Conservation (phyloP, 495 filamentous ascomycete species). For the Podospora australis region DNA sequence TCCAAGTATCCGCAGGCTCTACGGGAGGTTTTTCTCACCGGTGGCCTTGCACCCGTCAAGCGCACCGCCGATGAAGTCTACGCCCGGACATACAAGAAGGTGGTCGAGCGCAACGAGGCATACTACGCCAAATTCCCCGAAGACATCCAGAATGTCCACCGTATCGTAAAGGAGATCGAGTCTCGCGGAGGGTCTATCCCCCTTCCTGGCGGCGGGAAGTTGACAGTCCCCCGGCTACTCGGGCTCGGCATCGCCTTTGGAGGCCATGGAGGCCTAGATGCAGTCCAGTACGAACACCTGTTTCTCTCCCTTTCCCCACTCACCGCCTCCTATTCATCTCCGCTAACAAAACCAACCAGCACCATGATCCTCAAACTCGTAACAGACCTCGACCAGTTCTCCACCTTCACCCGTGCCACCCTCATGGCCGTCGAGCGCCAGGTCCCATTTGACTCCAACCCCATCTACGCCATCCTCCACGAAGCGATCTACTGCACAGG, state of each 20-base stretch:
- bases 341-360: too few relatives aligned
- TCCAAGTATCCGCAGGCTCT: slow-evolving; percentile 72
- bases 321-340: too few relatives aligned
- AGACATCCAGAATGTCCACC: slow-evolving; percentile 65
- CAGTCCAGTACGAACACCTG: too few relatives aligned
- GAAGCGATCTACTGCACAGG: slow-evolving; percentile 75
- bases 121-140: slow-evolving; percentile 86
- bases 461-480: slow-evolving; percentile 81
- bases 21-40: slow-evolving; percentile 73
- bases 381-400: slow-evolving; percentile 65
- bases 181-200: slow-evolving; percentile 38
- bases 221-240: slow-evolving; percentile 66
- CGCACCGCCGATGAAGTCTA: slow-evolving; percentile 72
- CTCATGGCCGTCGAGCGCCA: slow-evolving; percentile 58
- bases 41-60: slow-evolving; percentile 73
- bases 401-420: slow-evolving; percentile 63
- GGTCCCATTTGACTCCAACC: slow-evolving; percentile 61
- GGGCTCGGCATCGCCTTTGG: slow-evolving; percentile 73
- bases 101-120: slow-evolving; percentile 54
- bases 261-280: slow-evolving; percentile 64
- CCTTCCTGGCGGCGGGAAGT: slow-evolving; percentile 58
- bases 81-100: slow-evolving; percentile 57
- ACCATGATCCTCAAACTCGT: slow-evolving; percentile 61
- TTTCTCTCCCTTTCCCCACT: too few relatives aligned
- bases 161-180: slow-evolving; percentile 55